Evolutionary conservation across 2,329 filamentous ascomycete species (phyloP), one percentile per base, ranked within the genome.

Genomic region (Talaromyces sp.): DNA sequence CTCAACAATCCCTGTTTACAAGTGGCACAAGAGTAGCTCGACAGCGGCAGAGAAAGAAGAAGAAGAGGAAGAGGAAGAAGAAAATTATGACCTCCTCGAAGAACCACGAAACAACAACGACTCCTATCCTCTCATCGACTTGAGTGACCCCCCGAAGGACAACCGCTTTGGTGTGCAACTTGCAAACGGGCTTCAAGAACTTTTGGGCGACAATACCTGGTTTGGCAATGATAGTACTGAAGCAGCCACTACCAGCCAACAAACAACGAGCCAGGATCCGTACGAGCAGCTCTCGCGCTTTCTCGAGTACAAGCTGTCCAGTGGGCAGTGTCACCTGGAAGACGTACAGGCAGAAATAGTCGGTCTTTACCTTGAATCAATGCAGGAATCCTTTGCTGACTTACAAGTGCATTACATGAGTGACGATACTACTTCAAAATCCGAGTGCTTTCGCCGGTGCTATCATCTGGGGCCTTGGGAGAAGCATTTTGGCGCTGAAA

Each of bases 351-450:
- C 26, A 7, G 71, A 74, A 54, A 59, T 73, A 2, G 58, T 61
- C 1, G 70, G 72, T 10, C 62, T 74, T 19, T 38, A 73, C 4
- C 58, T 70, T 50, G 70, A 72, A 59, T 62, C 65, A 7, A 69
- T 66, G 56, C 68, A 65, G 31, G 64, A 27, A 12, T 8, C 61
- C 43, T 73, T 67, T 65, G 55, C 70, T 1, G 64, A 1, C 50
- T 68, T 35, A 63, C 68, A 1, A 56, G 61, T 19, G 62, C 66
- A 3, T 29, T 55, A 24, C 59, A 62, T 6, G n/a, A 8, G 27
- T 17, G 17, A 41, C 4, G 24, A 9, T n/a, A 24, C 10, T 19
- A 31, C 43, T 9, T 57, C 53, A 12, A 56, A 17, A 1, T 54
- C 57, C 8, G 46, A 56, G 19, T 24, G 56, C 2, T 41, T 57